Base-by-base conservation (phyloP, 495 filamentous ascomycete species). In the Parmelia sp. region DNA sequence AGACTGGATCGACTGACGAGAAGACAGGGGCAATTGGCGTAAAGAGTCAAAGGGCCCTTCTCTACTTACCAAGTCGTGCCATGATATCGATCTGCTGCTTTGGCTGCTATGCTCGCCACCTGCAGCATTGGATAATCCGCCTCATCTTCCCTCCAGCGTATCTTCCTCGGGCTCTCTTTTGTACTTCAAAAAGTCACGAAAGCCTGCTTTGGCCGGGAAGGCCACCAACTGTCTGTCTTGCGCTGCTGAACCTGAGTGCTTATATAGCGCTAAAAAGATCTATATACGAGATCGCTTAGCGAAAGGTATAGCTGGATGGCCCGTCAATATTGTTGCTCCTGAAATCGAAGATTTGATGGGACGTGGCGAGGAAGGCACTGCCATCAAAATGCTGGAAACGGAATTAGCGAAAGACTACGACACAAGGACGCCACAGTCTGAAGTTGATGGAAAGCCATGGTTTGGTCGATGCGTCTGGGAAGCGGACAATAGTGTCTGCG, bases 401-500 rank as follows among this genome's bases (percentile, higher is more conserved):
- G 55, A 65, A 5, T 79, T 98, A 2, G 71, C 71, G 1, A 84
- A 90, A 64, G 85, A 97, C 73, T 96, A 96, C 68, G 78, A 83
- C 42, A 65, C 65, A 17, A 77, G 75, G 10, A 83, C 82, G 1
- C 68, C 79, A 1, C 74, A 77, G 14, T 65, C 66, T 25, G 78
- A 85, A 11, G 79, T 92, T 14, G 80, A 86, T 59, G 61, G 75
- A 14, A 76, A 84, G 25, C 86, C 88, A 23, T 96, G 91, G 92
- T 97, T 90, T 69, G 94, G 94, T 1, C 85, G 92, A 37, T 98
- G 95, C 72, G 94, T 98, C 12, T 98, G 87, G 74, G 94, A 96
- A 73, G 80, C 86, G 21, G 90, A 92, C 72, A 98, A 97, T 70
- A 85, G 91, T 70, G 94, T 92, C 29, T 90, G 87, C 71, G 94